Evolutionary conservation across 2,329 filamentous ascomycete species (phyloP).

Genomic region (Sphaerulina populicola): DNA sequence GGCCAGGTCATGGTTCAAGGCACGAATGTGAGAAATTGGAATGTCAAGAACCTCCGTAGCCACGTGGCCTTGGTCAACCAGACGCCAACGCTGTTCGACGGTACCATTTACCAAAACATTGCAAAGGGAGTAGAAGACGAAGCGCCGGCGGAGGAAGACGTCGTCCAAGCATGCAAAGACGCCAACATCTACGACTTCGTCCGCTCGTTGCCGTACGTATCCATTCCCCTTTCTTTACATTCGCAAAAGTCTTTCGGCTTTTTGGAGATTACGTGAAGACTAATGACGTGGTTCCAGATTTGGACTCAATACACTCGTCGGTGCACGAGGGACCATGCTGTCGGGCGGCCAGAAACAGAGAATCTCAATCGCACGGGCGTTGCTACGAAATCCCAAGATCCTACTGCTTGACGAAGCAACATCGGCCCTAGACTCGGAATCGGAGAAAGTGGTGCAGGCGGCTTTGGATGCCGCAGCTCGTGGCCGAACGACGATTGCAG

Average conservation of each 20-base stretch:
- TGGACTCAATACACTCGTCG: slow-evolving; percentile 53
- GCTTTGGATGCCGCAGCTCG: slow-evolving; percentile 31
- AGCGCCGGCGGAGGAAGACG: no score
- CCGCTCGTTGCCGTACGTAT: no score
- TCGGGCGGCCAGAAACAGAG: slow-evolving; percentile 39
- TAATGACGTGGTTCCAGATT: slow-evolving; percentile 25
- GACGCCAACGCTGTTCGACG: slow-evolving; percentile 42
- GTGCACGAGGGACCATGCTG: slow-evolving; percentile 33
- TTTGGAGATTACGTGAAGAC: slow-evolving; percentile 46
- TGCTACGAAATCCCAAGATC: slow-evolving; percentile 36
- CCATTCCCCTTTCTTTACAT: slow-evolving; percentile 32
- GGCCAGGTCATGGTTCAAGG: slow-evolving; percentile 54
- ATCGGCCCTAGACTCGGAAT: slow-evolving; percentile 37
- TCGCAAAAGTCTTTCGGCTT: slow-evolving; percentile 56
- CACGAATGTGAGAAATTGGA: slow-evolving; percentile 31
- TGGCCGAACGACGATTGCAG: slow-evolving; percentile 37
- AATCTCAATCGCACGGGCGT: slow-evolving; percentile 36
- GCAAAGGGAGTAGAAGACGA: no score
- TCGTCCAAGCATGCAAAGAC: no score
- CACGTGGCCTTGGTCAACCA: slow-evolving; percentile 40
- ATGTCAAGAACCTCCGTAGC: slow-evolving; percentile 35
- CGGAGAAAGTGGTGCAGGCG: slow-evolving; percentile 35
- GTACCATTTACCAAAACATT: slow-evolving; percentile 36
- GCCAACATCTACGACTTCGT: no score
- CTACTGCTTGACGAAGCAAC: slow-evolving; percentile 38